A percentile compares a stretch with the other conserved stretches of the same genome.
These are phyloP conservation scores for Corynespora cassiicola DNA, from an alignment of 2,329 filamentous ascomycete species.

Conservation along the genomic window DNA sequence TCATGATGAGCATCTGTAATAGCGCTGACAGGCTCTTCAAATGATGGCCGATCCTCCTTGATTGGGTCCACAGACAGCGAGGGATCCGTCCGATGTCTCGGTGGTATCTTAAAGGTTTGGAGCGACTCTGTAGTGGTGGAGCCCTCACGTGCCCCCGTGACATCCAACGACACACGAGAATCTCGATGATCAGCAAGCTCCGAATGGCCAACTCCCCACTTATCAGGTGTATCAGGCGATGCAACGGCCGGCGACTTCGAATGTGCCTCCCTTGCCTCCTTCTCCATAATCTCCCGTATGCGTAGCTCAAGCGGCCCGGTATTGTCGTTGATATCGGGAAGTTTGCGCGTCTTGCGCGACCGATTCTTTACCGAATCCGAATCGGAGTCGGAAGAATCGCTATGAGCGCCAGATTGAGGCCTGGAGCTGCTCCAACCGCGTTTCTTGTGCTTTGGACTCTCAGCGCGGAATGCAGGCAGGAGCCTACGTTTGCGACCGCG, in stretches of 20 bases:
- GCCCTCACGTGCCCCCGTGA: conserved; percentile 24
- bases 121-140: conserved; percentile 23
- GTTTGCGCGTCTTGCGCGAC: conserved; percentile 60
- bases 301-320: conserved; percentile 55
- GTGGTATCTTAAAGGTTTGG: conserved; percentile 25
- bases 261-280: conserved; percentile 47
- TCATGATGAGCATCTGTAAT: too few relatives aligned
- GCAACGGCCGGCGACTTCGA: conserved; percentile 44
- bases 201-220: conserved; percentile 39
- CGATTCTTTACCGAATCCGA: conserved; percentile 56
- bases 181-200: conserved; percentile 23
- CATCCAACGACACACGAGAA: conserved; percentile 32
- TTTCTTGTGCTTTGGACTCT: conserved; percentile 38
- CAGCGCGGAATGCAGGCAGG: conserved; percentile 38
- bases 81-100: conserved; percentile 21
- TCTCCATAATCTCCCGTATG: conserved; percentile 51
- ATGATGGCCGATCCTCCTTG: conserved; percentile 45
- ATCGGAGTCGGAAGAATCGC: conserved; percentile 45
- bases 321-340: conserved; percentile 50
- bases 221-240: conserved; percentile 52
- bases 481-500: conserved; percentile 44
- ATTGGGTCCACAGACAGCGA: conserved; percentile 25
- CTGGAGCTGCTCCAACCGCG: conserved; percentile 37
- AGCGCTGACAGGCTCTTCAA: conserved; percentile 45
- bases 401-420: conserved; percentile 33